A percentile compares a stretch with the other conserved stretches of the same genome.
phyloP scores from a whole-genome alignment of 2,329 filamentous ascomycete genomes.

The Stagonosporopsis rhizophila region DNA sequence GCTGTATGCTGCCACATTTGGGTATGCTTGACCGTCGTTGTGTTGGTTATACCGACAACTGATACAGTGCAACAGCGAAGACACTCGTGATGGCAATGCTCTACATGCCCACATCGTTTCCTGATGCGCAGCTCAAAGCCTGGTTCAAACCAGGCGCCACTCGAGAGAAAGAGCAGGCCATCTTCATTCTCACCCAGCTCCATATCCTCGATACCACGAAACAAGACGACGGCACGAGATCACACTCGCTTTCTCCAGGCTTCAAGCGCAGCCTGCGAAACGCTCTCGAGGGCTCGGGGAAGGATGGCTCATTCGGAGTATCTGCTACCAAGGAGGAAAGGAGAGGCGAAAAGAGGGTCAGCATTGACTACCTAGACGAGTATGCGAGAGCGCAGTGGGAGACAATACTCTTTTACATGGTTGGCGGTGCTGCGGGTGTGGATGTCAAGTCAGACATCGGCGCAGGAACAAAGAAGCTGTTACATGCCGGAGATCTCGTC shows the following conservation, averaged over 20 bases:
- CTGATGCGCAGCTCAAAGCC: slow-evolving; percentile 78
- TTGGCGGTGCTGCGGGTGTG: slow-evolving; percentile 70
- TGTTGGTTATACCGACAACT: not conserved
- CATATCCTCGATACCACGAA: slow-evolving; percentile 75
- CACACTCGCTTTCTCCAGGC: slow-evolving; percentile 78
- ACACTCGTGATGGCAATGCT: slow-evolving; percentile 94
- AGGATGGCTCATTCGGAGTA: slow-evolving; percentile 89
- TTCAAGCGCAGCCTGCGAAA: slow-evolving; percentile 85
- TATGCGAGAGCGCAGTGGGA: slow-evolving; percentile 94
- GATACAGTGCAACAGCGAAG: slow-evolving; percentile 69
- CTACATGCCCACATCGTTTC: slow-evolving; percentile 83
- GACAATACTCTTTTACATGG: slow-evolving; percentile 93
- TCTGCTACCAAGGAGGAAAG: slow-evolving; percentile 70
- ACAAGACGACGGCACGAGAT: slow-evolving; percentile 66
- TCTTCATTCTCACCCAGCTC: slow-evolving; percentile 82
- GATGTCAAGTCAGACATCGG: slow-evolving; percentile 55
- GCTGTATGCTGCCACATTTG: slow-evolving; percentile 93
- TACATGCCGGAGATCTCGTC: slow-evolving; percentile 82
- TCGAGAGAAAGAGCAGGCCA: slow-evolving; percentile 81
- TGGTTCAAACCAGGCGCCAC: slow-evolving; percentile 79
- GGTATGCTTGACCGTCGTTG: slow-evolving; percentile 59
- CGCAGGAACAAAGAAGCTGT: slow-evolving; percentile 78
- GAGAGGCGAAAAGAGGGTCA: slow-evolving; percentile 69
- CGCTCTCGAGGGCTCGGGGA: slow-evolving; percentile 85
- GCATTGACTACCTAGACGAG: slow-evolving; percentile 76